Base-by-base conservation (phyloP, 2,329 filamentous ascomycete genomes). In the Penicillium griseofulvum region DNA sequence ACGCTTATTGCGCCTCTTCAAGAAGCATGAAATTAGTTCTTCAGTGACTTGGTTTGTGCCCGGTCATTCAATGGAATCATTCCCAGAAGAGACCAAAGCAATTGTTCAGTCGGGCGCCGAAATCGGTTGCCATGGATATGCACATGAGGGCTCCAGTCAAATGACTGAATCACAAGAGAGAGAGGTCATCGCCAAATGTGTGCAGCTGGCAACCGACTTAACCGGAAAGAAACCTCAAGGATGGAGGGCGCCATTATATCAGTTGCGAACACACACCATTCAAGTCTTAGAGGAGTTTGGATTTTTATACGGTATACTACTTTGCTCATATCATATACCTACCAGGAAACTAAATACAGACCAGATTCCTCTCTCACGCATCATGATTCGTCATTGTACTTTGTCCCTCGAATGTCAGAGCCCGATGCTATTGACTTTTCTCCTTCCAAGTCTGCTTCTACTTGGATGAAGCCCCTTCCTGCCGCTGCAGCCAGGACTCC, bases 101-200 rank as follows among this genome's bases (percentile, higher is more conserved):
- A 81, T 86, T 22, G 68, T 83, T 3, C 74, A 79, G 5, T 80
- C 77, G 31, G 81, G 83, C 7, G 77, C 76, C 5, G 81, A 84
- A 60, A 79, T 84, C 43, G 82, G 75, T 9, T 59, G 73, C 6
- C 73, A 66, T 39, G 87, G 86, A 16, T 90, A 90, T 71, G 84
- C 83, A 0, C 87, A 90, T 60, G 87, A 90, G 66, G 89, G 89
- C 59, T 86, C 87, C 0, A 80, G 78, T 10, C 83, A 86, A 49
- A 88, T 90, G 84, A 87, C 81, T 0, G 69, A 87, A 1, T 86
- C 89, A 65, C 88, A 91, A 73, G 88, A 91, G 68, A 81, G 81
- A 11, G 87, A 88, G 49, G 85, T 91, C 3, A 80, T 93, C 6
- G 85, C 88, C 65, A 89, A 89, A 72, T 90, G 87, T 17, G 90